phyloP scores from a whole-genome alignment of 257 asterid genomes.

The Osmanthus fragrans region DNA sequence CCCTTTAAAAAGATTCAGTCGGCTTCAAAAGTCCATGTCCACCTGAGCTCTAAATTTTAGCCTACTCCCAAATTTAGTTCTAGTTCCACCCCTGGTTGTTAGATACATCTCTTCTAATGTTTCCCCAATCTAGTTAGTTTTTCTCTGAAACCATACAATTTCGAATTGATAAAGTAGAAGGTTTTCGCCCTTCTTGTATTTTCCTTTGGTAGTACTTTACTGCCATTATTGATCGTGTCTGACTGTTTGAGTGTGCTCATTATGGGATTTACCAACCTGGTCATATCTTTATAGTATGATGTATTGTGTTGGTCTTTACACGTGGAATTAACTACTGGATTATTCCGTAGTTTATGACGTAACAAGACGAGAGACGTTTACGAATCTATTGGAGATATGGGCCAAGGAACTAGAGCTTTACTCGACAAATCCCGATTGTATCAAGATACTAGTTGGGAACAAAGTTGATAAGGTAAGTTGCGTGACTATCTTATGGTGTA shows the following conservation, averaged over 20 bases:
- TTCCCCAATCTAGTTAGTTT: neutral
- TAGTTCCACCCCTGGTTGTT: too few relatives aligned
- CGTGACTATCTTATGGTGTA: neutral
- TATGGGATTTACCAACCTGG: neutral
- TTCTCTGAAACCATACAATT: neutral
- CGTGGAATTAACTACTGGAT: neutral
- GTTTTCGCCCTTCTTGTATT: neutral
- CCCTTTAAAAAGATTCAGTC: too few relatives aligned
- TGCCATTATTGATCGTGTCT: neutral
- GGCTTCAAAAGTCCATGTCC: neutral
- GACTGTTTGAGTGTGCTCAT: neutral
- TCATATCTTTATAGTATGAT: neutral
- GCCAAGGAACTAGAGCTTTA: constrained; percentile 62
- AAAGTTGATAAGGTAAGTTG: constrained; percentile 79
- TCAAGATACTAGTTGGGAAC: constrained; percentile 81
- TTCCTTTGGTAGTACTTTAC: neutral
- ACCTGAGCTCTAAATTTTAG: neutral
- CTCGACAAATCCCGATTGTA: constrained; percentile 75
- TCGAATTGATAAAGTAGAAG: neutral
- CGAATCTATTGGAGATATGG: constrained; percentile 65
- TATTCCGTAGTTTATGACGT: constrained; percentile 65
- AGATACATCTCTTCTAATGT: too few relatives aligned
- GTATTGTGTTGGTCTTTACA: neutral
- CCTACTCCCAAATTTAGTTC: too few relatives aligned
- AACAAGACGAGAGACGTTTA: constrained; percentile 80